Base-by-base conservation (phyloP, 306 rosid species). In the Quercus variabilis region DNA sequence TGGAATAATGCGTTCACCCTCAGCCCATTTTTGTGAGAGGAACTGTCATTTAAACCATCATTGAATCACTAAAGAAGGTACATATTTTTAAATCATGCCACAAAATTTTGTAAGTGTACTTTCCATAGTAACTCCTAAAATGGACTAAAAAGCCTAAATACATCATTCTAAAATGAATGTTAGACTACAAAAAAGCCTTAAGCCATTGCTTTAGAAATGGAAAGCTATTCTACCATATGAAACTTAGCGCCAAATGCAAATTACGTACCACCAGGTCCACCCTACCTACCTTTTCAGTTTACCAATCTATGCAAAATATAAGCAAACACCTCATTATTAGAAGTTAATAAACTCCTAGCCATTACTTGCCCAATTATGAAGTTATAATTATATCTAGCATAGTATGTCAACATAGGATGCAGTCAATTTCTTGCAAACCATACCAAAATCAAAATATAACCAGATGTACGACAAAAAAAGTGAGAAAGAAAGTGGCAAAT, bases 391-490 rank as follows among this genome's bases (percentile, higher is more conserved):
- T 49, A 49, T 49, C 54, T 12, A 49, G 4, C 2, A 58, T n/a
- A 56, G 28, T 25, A 19, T 21, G 26, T 31, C 26, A 17, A 3
- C 68, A 60, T n/a, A 58, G 15, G 64, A 19, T 21, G 26, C 68
- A 2, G 3, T 12, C 68, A 60, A 60, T 17, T 31, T 23, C 33
- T 60, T 60, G 17, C 35, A 25, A 15, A 60, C 6, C 28, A 28
- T 62, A 31, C 38, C 69, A 62, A 41, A 41, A 41, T 41, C 46
- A 13, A 10, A 15, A 25, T 25, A 10, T 31, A 18, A 30, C 70
- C 23, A 30, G 46, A 65, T 65, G 11, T 65, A 31, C 5, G 73
- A 9, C 74, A 77, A 67, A 78, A 75, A 71, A 74, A 56, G 59
- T 21, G 25, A 35, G 73, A 65, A 55, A 65, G 17, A 20, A 59